phyloP scores from a whole-genome alignment of 805 yeast species.

The Candida insectorum region DNA sequence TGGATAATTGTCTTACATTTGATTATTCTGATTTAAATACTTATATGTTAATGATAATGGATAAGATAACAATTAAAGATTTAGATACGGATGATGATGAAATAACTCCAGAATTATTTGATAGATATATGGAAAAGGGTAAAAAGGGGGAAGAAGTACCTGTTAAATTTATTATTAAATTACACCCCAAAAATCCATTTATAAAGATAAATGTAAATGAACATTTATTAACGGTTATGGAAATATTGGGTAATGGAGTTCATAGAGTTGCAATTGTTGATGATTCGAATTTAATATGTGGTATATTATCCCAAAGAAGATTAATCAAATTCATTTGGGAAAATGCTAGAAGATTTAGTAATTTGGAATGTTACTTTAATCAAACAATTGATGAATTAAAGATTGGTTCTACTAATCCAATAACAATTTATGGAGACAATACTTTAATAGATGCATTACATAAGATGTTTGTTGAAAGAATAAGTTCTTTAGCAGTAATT shows the following conservation, averaged over 20 bases:
- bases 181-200: constrained; percentile 88
- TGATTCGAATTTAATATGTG: constrained; percentile 53
- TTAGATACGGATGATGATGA: constrained; percentile 28
- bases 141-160: constrained; percentile 88
- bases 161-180: constrained; percentile 78
- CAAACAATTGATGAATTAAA: constrained; percentile 66
- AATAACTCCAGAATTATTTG: constrained; percentile 21
- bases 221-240: constrained; percentile 70
- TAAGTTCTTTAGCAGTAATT: constrained; percentile 89
- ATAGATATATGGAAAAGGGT: constrained; percentile 53
- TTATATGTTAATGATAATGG: constrained; percentile 77
- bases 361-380: constrained; percentile 71
- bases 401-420: constrained; percentile 69
- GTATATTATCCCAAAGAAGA: constrained; percentile 88
- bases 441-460: constrained; percentile 80
- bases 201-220: constrained; percentile 69
- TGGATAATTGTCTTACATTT: constrained; percentile 70
- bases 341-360: constrained; percentile 81
- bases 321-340: constrained; percentile 85
- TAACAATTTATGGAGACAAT: constrained; percentile 84
- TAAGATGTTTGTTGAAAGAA: constrained; percentile 79
- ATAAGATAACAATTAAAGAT: constrained; percentile 49
- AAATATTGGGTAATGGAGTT: constrained; percentile 89
- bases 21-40: constrained; percentile 92
- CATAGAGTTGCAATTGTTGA: constrained; percentile 85